Evolutionary conservation across 2,329 filamentous ascomycete genomes (phyloP), one percentile per base, ranked within the genome.

Genomic region (Atkinsonella texensis): DNA sequence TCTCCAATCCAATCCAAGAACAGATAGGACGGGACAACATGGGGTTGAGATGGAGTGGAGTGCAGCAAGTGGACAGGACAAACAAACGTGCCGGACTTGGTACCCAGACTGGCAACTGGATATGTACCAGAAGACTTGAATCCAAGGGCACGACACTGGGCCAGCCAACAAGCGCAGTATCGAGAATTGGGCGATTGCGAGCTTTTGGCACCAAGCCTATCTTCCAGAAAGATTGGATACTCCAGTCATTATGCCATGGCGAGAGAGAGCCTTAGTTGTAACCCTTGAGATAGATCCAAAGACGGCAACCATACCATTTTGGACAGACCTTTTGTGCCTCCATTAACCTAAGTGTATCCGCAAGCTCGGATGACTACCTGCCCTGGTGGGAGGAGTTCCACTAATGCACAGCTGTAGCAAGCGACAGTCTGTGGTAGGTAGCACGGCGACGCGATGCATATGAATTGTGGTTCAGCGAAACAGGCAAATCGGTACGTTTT

Each of bases 31-130:
- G 28, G 35, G 40, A 23, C 17, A 50, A 38, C 33, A 38, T 31
- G 35, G 41, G 50, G 46, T 18, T 28, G 40, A 41, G 48, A 40
- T 46, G 17, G 46, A 46, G 46, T 53, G 52, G 52, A 53, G 52
- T 49, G 49, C 52, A 50, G 44, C 35, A 46, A 46, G 48, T 35
- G 42, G 43, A 48, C 35, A 42, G 11, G 17, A 31, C 12, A 41
- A 18, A 8, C 11, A 45, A 42, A 46, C 43, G 13, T 31, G 42
- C 41, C 49, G 32, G 41, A 38, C 32, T 28, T 11, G 15, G 31
- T n/a, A 18, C 31, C 32, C 40, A 45, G 49, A 38, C 20, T 20
- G 32, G 40, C 35, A 41, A 38, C 20, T 20, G 18, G 40, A 18
- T 17, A n/a, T n/a, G n/a, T n/a, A 10, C 31, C 20, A 12, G 8